Evolutionary conservation across 1,139 yeast genomes (phyloP).

Genomic region (Geotrichum candidum): DNA sequence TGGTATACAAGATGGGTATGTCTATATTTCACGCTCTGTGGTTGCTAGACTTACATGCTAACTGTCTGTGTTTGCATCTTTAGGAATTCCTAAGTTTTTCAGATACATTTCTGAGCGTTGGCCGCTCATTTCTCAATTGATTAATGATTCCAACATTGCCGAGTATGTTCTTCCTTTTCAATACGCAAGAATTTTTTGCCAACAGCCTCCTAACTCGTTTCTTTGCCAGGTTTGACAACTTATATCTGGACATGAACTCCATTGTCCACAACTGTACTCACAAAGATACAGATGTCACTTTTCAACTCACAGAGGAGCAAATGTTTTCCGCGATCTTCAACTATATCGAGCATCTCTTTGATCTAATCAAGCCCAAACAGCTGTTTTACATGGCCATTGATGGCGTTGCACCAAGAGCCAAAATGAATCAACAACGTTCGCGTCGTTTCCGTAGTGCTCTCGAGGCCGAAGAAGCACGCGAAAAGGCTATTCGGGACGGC

Average conservation of each 20-base stretch:
- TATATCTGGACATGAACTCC: slow-evolving; percentile 95
- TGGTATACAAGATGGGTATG: not conserved
- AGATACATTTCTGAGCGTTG: slow-evolving; percentile 97
- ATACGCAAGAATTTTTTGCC: not conserved
- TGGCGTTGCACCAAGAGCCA: slow-evolving; percentile 98
- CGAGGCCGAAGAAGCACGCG: slow-evolving; percentile 73
- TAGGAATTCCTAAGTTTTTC: slow-evolving; percentile 93
- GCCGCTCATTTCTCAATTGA: slow-evolving; percentile 89
- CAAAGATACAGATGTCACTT: slow-evolving; percentile 53
- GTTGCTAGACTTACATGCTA: not conserved
- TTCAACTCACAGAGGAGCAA: slow-evolving; percentile 70
- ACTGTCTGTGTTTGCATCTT: not conserved
- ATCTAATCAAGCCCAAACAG: slow-evolving; percentile 77
- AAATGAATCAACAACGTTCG: slow-evolving; percentile 96
- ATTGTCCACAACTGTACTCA: slow-evolving; percentile 70
- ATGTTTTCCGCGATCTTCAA: slow-evolving; percentile 90
- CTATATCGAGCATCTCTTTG: slow-evolving; percentile 89
- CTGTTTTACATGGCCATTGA: slow-evolving; percentile 96
- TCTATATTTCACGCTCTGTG: not conserved
- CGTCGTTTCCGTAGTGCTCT: slow-evolving; percentile 93
- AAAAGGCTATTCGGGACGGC: slow-evolving; percentile 59
- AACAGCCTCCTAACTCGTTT: not conserved
- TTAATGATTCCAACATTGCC: slow-evolving; percentile 80
- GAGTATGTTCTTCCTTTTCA: slow-evolving; percentile 41
- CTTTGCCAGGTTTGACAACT: slow-evolving; percentile 60